Base-by-base conservation (phyloP, 331 rosid genomes). In the Ulmus americana region DNA sequence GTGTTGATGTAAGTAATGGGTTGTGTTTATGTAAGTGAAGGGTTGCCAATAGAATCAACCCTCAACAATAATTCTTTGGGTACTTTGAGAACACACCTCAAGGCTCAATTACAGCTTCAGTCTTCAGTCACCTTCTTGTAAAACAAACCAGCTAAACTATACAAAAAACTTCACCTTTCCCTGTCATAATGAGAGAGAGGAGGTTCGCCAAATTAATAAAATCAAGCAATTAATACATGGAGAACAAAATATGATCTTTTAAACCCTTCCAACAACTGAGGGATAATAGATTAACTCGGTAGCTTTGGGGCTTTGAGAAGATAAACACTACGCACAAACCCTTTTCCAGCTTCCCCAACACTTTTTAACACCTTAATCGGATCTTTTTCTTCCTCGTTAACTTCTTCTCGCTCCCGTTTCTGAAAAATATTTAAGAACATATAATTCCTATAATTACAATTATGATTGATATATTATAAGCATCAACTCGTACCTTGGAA, bases 261-360 rank as follows among this genome's bases (percentile, higher is more conserved):
- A 1, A 14, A 11, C 22, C 7, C 1, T 49, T 49, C 8, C 8
- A 49, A 7, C 41, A 7, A 0, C 15, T 0, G 10, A 59, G 20
- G 14, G 18, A 20, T 10, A n/a, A 59, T 40, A 8, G 20, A 6
- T 39, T 59, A 59, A 8, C 48, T 41, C 42, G 51, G 14, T 52
- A 56, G 65, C 83, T 76, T 79, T 64, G 97, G 90, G 64, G 95
- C 70, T 76, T 87, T 87, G 51, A 85, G 87, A 71, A 84, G 74
- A 73, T 84, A 68, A 58, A 94, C 11, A 70, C 88, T 86, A 70
- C 81, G 90, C 61, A 90, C 91, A 73, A 90, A 78, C 41, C 95
- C 99, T 79, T 80, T 84, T 67, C 99, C 99, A n/a, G 81, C 79
- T 74, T 94, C 85, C 52, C 95, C 95, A 16, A 76, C 83, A 0